Evolutionary conservation across 441 rosid species (phyloP), one percentile per base, ranked within the genome.

Genomic region (Bruguiera hainesii): DNA sequence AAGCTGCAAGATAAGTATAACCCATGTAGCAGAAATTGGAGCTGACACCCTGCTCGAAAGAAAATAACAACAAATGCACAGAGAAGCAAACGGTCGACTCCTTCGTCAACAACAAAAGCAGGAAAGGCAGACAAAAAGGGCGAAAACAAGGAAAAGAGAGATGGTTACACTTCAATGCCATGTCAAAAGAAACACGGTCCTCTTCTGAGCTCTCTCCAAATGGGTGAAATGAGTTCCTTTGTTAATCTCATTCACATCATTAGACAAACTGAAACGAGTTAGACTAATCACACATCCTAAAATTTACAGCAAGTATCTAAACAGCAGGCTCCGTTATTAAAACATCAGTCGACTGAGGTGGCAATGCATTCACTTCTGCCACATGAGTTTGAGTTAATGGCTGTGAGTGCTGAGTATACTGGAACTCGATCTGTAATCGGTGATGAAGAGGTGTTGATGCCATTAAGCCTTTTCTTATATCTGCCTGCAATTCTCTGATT

Each of bases 361-460:
- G 58, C 23, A 8, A 21, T 58, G 69, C 50, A 0, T 61, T 13
- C 13, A 59, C 59, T 67, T 81, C 83, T 35, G 72, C 18, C 64
- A 65, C 33, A 9, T 70, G 28, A 46, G 59, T 26, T 42, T 33
- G 48, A 1, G 63, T 42, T 26, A 29, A 21, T 2, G 64, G 49
- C 23, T 70, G 72, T 6, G 68, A 60, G 37, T 71, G 69, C 67
- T 73, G 84, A 1, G 97, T 84, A 77, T 81, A 90, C 71, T 93
- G 93, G 77, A 90, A 81, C 78, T 93, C 98, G 5, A 93, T 82
- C 80, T 93, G 98, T 56, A 93, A 81, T 53, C 89, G 85, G 58
- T 84, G 98, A 78, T 90, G 97, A 72, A 87, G 85, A 20, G 81
- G 82, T 6, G 89, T 84, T 0, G 96, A 81, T 52, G 82, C 73